Percentiles rank a stretch among this genome's conserved stretches.
phyloP scores from a whole-genome alignment of 257 asterid genomes.

The Solanum chmielewskii region DNA sequence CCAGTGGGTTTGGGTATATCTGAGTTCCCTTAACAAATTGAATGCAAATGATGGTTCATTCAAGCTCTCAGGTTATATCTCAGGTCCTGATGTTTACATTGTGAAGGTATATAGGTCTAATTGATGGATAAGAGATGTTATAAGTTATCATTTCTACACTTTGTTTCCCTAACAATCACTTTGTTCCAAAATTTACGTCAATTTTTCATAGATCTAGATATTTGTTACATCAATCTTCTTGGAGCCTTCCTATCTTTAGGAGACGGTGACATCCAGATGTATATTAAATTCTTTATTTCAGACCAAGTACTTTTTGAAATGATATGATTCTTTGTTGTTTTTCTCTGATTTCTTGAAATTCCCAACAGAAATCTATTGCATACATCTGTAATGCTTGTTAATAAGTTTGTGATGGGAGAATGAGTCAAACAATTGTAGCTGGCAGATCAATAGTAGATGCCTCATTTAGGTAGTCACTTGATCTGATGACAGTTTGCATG shows the following conservation, averaged over 20 bases:
- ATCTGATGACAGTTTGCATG: too few relatives aligned
- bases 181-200: not conserved
- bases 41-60: conserved; percentile 1
- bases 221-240: not conserved
- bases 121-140: not conserved
- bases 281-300: not conserved
- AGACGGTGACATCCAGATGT: not conserved
- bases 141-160: not conserved
- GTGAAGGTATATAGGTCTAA: not conserved
- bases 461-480: too few relatives aligned
- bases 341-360: not conserved
- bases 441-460: too few relatives aligned
- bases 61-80: not conserved
- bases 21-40: conserved; percentile 30
- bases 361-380: not conserved
- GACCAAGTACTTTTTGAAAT: not conserved
- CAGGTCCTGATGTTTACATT: not conserved
- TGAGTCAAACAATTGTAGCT: too few relatives aligned
- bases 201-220: not conserved
- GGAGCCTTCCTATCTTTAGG: not conserved
- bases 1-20: conserved; percentile 56
- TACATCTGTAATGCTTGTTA: not conserved
- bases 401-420: too few relatives aligned
- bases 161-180: not conserved
- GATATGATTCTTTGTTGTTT: not conserved